Percentiles rank a stretch among this genome's conserved stretches.
Evolutionary conservation across 805 yeast species (phyloP).

Genomic region (Wickerhamomyces tratensis): DNA sequence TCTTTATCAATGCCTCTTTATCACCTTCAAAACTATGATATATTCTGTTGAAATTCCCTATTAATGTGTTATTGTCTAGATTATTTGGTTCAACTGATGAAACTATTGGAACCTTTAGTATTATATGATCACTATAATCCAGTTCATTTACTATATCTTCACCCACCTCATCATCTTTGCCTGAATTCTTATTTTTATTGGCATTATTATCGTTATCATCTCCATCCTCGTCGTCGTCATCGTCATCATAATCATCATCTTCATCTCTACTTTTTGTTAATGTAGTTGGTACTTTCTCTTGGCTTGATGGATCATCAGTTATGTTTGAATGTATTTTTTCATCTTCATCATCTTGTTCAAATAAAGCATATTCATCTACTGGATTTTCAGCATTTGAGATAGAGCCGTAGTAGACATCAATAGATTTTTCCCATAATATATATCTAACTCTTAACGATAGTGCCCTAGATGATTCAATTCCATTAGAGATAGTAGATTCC

Average conservation of each 20-base stretch:
- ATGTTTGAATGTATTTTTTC: neutral
- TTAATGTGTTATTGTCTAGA: constrained; percentile 25
- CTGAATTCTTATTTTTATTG: constrained; percentile 9
- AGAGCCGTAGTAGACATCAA: constrained; percentile 33
- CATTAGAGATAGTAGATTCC: constrained; percentile 29
- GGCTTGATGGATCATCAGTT: neutral
- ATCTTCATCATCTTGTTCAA: constrained; percentile 2
- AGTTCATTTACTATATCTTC: constrained; percentile 17
- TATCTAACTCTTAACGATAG: constrained; percentile 58
- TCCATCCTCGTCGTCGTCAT: constrained; percentile 4
- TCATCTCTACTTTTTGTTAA: constrained; percentile 30
- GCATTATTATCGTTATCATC: constrained; percentile 7
- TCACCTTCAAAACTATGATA: constrained; percentile 75
- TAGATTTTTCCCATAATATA: constrained; percentile 63
- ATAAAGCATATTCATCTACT: constrained; percentile 9
- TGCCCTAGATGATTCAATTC: constrained; percentile 38
- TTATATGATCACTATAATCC: constrained; percentile 4
- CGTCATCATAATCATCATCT: constrained; percentile 20
- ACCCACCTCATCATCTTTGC: neutral
- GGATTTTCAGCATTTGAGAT: constrained; percentile 6
- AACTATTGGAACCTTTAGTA: constrained; percentile 23
- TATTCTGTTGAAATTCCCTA: constrained; percentile 59
- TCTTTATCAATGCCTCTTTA: constrained; percentile 60
- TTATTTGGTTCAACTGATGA: constrained; percentile 23
- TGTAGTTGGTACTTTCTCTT: constrained; percentile 1